These are phyloP conservation scores for Neonectria sp. DNA, from an alignment of 2,329 filamentous ascomycete species.

Conservation along the genomic window DNA sequence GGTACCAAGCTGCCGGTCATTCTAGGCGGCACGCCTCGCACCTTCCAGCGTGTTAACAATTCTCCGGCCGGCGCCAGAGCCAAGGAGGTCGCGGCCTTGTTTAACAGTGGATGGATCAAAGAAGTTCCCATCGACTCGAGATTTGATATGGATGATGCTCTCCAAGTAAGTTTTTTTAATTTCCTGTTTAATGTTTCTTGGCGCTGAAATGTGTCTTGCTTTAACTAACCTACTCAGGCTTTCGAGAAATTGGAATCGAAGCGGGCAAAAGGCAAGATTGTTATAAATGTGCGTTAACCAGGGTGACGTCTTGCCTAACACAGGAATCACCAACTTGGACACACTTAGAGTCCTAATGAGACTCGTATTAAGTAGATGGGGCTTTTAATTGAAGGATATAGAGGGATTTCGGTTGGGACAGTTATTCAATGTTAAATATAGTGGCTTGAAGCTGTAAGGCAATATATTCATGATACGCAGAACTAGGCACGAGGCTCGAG, in stretches of 20 bases:
- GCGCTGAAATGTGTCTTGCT: too few relatives aligned
- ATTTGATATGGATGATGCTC: conserved; percentile 36
- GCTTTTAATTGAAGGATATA: too few relatives aligned
- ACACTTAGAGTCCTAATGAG: too few relatives aligned
- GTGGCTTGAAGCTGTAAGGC: too few relatives aligned
- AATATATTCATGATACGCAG: too few relatives aligned
- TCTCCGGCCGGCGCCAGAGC: conserved; percentile 15
- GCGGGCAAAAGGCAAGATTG: neutral
- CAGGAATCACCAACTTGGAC: too few relatives aligned
- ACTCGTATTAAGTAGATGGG: too few relatives aligned
- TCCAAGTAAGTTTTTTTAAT: neutral
- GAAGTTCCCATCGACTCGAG: conserved; percentile 39
- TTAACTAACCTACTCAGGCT: neutral
- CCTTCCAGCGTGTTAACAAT: neutral
- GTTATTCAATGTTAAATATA: too few relatives aligned
- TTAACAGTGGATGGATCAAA: conserved; percentile 26
- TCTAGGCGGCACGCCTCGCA: neutral
- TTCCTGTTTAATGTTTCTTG: too few relatives aligned
- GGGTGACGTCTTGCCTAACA: too few relatives aligned
- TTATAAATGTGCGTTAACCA: neutral
- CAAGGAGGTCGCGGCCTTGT: conserved; percentile 25
- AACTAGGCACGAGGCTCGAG: too few relatives aligned
- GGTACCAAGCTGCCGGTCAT: neutral
- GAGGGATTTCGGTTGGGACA: too few relatives aligned
- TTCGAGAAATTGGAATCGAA: neutral